Conservation (phyloP, 805 yeast species). For the Cyberlindnera maritima region DNA sequence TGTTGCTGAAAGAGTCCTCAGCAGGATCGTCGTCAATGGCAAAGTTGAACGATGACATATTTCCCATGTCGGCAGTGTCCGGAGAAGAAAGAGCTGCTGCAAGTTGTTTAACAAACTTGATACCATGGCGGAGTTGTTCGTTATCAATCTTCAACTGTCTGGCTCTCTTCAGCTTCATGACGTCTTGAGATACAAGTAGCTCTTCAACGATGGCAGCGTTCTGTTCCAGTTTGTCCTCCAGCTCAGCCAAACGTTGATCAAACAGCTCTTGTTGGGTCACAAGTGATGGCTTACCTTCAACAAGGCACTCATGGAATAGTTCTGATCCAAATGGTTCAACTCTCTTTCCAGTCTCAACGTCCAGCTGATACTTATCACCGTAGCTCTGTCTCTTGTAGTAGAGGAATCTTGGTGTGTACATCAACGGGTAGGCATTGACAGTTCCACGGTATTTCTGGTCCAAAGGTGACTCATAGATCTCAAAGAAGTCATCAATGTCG, state of each 20-base stretch:
- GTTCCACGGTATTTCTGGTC: slow-evolving; percentile 35
- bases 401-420: slow-evolving; percentile 66
- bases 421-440: slow-evolving; percentile 56
- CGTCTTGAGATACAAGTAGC: slow-evolving; percentile 26
- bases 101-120: slow-evolving; percentile 18
- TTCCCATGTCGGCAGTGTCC: slow-evolving; percentile 2
- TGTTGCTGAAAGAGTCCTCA: slow-evolving; percentile 38
- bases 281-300: slow-evolving; percentile 37
- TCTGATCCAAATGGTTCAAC: slow-evolving; percentile 49
- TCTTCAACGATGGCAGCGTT: slow-evolving; percentile 27
- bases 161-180: slow-evolving; percentile 11
- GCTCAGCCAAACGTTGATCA: slow-evolving; percentile 16
- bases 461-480: slow-evolving; percentile 43
- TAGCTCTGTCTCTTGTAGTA: slow-evolving; percentile 64
- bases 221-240: slow-evolving; percentile 32
- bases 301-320: slow-evolving; percentile 59
- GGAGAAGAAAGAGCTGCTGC: slow-evolving; percentile 10
- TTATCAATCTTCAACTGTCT: slow-evolving; percentile 24
- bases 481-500: slow-evolving; percentile 60
- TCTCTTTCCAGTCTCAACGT: slow-evolving; percentile 33
- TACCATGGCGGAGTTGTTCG: slow-evolving; percentile 23
- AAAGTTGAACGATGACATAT: slow-evolving; percentile 12
- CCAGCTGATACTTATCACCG: slow-evolving; percentile 39
- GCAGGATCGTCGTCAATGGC: slow-evolving; percentile 14
- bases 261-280: slow-evolving; percentile 41